A percentile compares a stretch with the other conserved stretches of the same genome.
Evolutionary conservation across 1,284 basidiomycete genomes (phyloP).

Genomic region (Heliocybe sulcata): DNA sequence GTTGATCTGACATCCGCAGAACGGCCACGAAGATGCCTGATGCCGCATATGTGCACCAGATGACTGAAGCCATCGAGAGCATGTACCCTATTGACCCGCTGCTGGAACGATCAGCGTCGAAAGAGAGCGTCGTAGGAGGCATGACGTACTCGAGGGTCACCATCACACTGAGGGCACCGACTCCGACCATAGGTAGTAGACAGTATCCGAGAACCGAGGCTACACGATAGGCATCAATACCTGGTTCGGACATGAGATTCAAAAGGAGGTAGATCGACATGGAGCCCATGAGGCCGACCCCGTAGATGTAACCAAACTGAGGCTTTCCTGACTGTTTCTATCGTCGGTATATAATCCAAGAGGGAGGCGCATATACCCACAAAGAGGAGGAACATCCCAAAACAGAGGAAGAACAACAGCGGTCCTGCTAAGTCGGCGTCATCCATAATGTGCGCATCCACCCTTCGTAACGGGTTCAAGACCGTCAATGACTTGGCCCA

Average conservation of each 20-base stretch:
- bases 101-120: conserved; percentile 8
- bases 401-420: conserved; percentile 90
- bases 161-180: conserved; percentile 85
- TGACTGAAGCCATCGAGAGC: conserved; percentile 71
- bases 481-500: conserved; percentile 92
- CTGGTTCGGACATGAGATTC: conserved; percentile 95
- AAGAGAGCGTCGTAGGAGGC: conserved; percentile 5
- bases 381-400: conserved; percentile 85
- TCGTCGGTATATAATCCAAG: background rate
- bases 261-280: conserved; percentile 93
- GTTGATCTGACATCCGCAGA: conserved; percentile 88
- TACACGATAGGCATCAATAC: conserved; percentile 95
- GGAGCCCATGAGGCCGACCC: conserved; percentile 91
- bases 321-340: conserved; percentile 85
- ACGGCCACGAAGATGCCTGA: conserved; percentile 93
- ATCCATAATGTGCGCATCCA: conserved; percentile 98
- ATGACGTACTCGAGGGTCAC: conserved; percentile 80
- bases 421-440: conserved; percentile 98
- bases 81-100: conserved; percentile 82
- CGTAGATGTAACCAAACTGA: conserved; percentile 99
- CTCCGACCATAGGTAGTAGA: conserved; percentile 94
- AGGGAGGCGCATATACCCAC: conserved; percentile 44
- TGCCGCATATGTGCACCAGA: conserved; percentile 95
- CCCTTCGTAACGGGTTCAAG: conserved; percentile 82
- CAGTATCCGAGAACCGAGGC: conserved; percentile 97